These are phyloP conservation scores for Trichocomaceae sp. DNA, from an alignment of 2,329 filamentous ascomycete species.

Conservation along the genomic window DNA sequence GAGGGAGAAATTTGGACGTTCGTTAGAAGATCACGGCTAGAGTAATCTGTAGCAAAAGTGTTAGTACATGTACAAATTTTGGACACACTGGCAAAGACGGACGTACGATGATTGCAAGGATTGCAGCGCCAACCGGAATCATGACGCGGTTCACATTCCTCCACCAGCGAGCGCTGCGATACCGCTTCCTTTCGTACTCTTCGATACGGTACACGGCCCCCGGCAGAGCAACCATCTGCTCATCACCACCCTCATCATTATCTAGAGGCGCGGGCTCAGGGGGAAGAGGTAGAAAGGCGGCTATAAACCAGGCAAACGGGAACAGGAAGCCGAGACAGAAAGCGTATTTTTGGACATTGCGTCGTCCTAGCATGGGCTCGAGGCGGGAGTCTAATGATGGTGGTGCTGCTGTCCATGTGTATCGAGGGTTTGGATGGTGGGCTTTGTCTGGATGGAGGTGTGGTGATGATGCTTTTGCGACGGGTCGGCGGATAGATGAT, in stretches of 20 bases:
- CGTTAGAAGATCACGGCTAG: conserved; percentile 6
- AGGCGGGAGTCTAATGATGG: conserved; percentile 63
- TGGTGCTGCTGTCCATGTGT: conserved; percentile 68
- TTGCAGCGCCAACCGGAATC: conserved; percentile 50
- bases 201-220: conserved; percentile 41
- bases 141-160: conserved; percentile 57
- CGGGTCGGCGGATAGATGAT: conserved; percentile 28
- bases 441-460: conserved; percentile 61
- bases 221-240: conserved; percentile 36
- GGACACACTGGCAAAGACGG: not conserved
- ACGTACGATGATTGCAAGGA: conserved; percentile 51
- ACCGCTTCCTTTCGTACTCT: conserved; percentile 43
- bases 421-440: conserved; percentile 47
- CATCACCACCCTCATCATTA: too few species aligned
- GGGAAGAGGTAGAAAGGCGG: conserved; percentile 66
- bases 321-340: conserved; percentile 74
- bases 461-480: conserved; percentile 64
- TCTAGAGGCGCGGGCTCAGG: conserved; percentile 49
- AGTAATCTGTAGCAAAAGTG: conserved; percentile 9
- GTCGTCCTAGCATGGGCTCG: conserved; percentile 55
- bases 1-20: not conserved
- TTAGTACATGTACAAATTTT: not conserved
- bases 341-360: conserved; percentile 67
- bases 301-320: conserved; percentile 79
- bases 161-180: conserved; percentile 60